Evolutionary conservation across 78 protist genomes (phyloP).

Genomic region (Dictyostelium capitatum): DNA sequence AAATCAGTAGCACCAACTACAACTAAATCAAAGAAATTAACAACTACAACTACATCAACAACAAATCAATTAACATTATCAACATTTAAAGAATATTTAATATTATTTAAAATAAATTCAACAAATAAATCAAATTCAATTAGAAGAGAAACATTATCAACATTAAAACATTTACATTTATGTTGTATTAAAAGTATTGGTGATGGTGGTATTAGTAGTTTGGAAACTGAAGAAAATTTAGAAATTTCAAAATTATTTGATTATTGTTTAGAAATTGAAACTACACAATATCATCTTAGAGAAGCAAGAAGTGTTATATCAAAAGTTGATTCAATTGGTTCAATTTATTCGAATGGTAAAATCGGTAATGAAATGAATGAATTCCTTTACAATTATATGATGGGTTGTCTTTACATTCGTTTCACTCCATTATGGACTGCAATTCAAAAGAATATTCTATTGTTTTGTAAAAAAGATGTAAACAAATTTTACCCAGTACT

Average conservation of each 20-base stretch:
- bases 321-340: conserved; percentile 18
- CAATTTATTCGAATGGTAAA: conserved; percentile 12
- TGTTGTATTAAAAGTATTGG: not conserved
- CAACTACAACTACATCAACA: not conserved
- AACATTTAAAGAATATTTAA: conserved; percentile 7
- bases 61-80: not conserved
- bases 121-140: conserved; percentile 20
- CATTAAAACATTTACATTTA: conserved; percentile 23
- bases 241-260: conserved; percentile 33
- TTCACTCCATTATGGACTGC: conserved; percentile 61
- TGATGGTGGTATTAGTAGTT: too few species aligned
- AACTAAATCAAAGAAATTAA: not conserved
- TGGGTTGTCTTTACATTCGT: conserved; percentile 63
- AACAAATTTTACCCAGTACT: conserved; percentile 45
- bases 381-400: conserved; percentile 35
- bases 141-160: conserved; percentile 24
- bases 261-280: conserved; percentile 44
- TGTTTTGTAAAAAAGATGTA: conserved; percentile 19
- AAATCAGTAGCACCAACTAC: not conserved
- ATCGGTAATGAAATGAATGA: not conserved
- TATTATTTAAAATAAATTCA: conserved; percentile 5
- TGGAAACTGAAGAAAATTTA: conserved; percentile 10
- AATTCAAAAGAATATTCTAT: conserved; percentile 26
- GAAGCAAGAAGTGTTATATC: conserved; percentile 35
- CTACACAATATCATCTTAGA: conserved; percentile 21